A percentile compares a stretch with the other conserved stretches of the same genome.
Conservation (phyloP, 805 yeast species). For the Candida tallmaniae region DNA sequence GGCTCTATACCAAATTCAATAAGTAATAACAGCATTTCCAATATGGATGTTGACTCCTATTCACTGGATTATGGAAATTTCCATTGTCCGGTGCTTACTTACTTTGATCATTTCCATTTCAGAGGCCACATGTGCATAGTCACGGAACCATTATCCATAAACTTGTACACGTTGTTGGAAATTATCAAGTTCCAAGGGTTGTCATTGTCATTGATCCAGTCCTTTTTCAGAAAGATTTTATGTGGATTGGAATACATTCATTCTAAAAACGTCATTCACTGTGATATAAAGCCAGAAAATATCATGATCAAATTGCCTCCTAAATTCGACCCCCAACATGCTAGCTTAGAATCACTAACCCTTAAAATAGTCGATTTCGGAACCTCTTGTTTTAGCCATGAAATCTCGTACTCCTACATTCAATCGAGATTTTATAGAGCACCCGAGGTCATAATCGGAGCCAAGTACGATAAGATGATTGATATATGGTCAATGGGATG, state of each 20-base stretch:
- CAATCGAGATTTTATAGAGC: slow-evolving; percentile 73
- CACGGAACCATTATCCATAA: slow-evolving; percentile 67
- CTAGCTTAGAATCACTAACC: slow-evolving; percentile 30
- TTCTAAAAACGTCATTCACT: slow-evolving; percentile 58
- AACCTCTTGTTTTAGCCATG: slow-evolving; percentile 46
- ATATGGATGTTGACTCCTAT: slow-evolving; percentile 5
- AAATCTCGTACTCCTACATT: slow-evolving; percentile 46
- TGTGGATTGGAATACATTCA: slow-evolving; percentile 61
- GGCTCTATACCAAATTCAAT: neutral
- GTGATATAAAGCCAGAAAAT: slow-evolving; percentile 79
- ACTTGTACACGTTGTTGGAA: slow-evolving; percentile 58
- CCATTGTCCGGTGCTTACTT: slow-evolving; percentile 40
- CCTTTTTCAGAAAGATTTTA: slow-evolving; percentile 52
- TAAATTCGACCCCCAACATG: slow-evolving; percentile 14
- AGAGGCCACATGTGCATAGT: slow-evolving; percentile 79
- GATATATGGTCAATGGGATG: slow-evolving; percentile 51
- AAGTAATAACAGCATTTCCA: neutral
- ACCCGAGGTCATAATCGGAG: slow-evolving; percentile 71
- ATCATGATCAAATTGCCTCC: slow-evolving; percentile 49
- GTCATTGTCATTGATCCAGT: slow-evolving; percentile 33
- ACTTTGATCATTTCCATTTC: slow-evolving; percentile 68
- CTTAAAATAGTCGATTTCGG: slow-evolving; percentile 83
- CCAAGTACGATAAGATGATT: slow-evolving; percentile 50
- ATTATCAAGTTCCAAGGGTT: slow-evolving; percentile 48
- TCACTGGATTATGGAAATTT: slow-evolving; percentile 13